phyloP scores from a whole-genome alignment of 2,329 filamentous ascomycete species.

The Fusarium xyrophilum region DNA sequence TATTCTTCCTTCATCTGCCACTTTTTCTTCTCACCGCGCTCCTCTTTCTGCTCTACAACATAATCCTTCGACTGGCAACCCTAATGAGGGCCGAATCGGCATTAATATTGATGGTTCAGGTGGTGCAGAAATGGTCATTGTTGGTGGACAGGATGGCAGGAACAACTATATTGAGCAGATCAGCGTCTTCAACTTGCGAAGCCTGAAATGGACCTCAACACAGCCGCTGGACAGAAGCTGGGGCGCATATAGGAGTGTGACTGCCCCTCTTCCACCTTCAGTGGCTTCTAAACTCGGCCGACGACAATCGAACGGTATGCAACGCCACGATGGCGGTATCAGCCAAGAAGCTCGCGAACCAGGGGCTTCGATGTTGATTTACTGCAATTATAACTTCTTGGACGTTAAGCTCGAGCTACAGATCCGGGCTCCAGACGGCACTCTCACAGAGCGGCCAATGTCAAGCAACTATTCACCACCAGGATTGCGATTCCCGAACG shows the following conservation, averaged over 20 bases:
- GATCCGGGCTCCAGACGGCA: conserved; percentile 83
- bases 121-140: conserved; percentile 95
- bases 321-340: conserved; percentile 55
- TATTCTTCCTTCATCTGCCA: conserved; percentile 85
- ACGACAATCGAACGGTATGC: conserved; percentile 52
- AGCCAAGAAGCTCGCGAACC: conserved; percentile 62
- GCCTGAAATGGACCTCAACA: conserved; percentile 93
- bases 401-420: conserved; percentile 97
- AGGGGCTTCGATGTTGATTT: conserved; percentile 86
- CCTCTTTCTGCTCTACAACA: conserved; percentile 88
- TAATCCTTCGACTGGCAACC: conserved; percentile 81
- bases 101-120: conserved; percentile 89
- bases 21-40: conserved; percentile 83
- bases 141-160: conserved; percentile 94
- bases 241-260: conserved; percentile 94
- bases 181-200: conserved; percentile 95
- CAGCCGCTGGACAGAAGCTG: conserved; percentile 88
- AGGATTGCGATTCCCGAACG: conserved; percentile 92
- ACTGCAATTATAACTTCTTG: conserved; percentile 98
- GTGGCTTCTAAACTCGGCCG: conserved; percentile 72
- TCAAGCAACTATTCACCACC: conserved; percentile 85
- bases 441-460: conserved; percentile 87
- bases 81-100: conserved; percentile 87
- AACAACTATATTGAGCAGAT: conserved; percentile 99
- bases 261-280: conserved; percentile 77